These are phyloP conservation scores for Myrmaecium sp. DNA, from an alignment of 2,329 filamentous ascomycete species.

Conservation along the genomic window DNA sequence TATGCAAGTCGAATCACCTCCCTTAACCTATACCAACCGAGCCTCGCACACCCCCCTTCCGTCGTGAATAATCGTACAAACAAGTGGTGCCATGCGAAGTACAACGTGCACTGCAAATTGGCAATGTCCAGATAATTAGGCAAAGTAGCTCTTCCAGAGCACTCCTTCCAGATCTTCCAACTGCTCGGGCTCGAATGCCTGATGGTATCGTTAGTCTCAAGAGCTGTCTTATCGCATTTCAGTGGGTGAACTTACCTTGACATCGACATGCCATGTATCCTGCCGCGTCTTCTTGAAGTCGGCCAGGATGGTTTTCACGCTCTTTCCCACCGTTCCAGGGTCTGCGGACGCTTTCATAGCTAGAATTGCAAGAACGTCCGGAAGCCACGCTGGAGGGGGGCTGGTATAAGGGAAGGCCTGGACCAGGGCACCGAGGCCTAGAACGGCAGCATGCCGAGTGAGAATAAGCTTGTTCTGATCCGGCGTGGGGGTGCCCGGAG, in stretches of 20 bases:
- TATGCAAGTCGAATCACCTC: neutral
- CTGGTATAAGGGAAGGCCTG: conserved; percentile 94
- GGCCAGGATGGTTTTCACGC: conserved; percentile 80
- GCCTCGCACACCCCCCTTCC: neutral
- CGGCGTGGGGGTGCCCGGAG: conserved; percentile 49
- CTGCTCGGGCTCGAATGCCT: conserved; percentile 79
- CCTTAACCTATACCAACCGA: neutral
- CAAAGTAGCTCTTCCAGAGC: conserved; percentile 99
- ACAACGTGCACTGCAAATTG: neutral
- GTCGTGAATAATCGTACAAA: neutral
- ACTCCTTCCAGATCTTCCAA: conserved; percentile 91
- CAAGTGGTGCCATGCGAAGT: neutral
- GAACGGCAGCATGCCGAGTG: conserved; percentile 71
- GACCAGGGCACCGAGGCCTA: conserved; percentile 78
- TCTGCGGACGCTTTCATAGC: conserved; percentile 77
- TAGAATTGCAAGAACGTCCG: conserved; percentile 71
- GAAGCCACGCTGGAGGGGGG: conserved; percentile 85
- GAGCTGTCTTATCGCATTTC: conserved; percentile 4
- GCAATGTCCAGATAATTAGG: conserved; percentile 30
- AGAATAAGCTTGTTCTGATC: conserved; percentile 64
- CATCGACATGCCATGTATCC: conserved; percentile 95
- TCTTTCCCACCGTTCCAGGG: conserved; percentile 82
- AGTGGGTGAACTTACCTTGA: conserved; percentile 53
- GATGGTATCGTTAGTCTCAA: conserved; percentile 10
- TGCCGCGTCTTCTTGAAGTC: conserved; percentile 99